A percentile compares a stretch with the other conserved stretches of the same genome.
Conservation (phyloP, 306 rosid species). For the Gynostemma pentaphyllum region DNA sequence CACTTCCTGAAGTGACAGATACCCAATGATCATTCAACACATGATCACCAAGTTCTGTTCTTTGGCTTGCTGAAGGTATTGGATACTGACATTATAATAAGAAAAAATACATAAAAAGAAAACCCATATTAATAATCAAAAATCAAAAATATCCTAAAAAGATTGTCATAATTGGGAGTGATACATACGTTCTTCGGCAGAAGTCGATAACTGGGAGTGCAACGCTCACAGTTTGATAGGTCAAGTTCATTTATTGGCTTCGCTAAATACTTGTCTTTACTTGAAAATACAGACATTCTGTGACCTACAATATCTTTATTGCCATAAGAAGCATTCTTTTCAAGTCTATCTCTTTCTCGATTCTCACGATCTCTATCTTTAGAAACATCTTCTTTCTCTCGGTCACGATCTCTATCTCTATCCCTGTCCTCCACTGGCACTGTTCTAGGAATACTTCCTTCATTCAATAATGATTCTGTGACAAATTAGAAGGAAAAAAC, state of each 20-base stretch:
- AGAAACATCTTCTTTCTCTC: constrained; percentile 53
- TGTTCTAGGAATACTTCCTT: constrained; percentile 52
- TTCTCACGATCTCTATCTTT: constrained; percentile 73
- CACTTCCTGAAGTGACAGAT: constrained; percentile 98
- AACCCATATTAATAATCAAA: not conserved
- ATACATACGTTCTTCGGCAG: constrained; percentile 72
- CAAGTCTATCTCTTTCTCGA: constrained; percentile 64
- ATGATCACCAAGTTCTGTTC: constrained; percentile 70
- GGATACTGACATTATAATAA: constrained; percentile 55
- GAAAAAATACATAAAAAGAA: constrained; percentile 1
- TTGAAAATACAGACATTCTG: constrained; percentile 56
- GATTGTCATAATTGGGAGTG: constrained; percentile 3
- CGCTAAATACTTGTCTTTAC: constrained; percentile 81
- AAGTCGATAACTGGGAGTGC: constrained; percentile 95
- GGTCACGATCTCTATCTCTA: constrained; percentile 38
- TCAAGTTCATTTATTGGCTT: constrained; percentile 97
- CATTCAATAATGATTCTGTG: constrained; percentile 74
- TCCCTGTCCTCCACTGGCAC: constrained; percentile 73
- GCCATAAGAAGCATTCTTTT: constrained; percentile 27
- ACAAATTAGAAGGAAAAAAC: constrained; percentile 16
- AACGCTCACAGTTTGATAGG: constrained; percentile 88
- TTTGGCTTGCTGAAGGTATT: constrained; percentile 83
- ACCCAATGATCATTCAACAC: constrained; percentile 95
- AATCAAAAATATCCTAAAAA: constrained; percentile 5
- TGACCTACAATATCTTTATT: constrained; percentile 63